Percentiles rank a stretch among this genome's conserved stretches.
Conservation (phyloP, 2,329 filamentous ascomycete genomes). For the Geosmithia putterillii region DNA sequence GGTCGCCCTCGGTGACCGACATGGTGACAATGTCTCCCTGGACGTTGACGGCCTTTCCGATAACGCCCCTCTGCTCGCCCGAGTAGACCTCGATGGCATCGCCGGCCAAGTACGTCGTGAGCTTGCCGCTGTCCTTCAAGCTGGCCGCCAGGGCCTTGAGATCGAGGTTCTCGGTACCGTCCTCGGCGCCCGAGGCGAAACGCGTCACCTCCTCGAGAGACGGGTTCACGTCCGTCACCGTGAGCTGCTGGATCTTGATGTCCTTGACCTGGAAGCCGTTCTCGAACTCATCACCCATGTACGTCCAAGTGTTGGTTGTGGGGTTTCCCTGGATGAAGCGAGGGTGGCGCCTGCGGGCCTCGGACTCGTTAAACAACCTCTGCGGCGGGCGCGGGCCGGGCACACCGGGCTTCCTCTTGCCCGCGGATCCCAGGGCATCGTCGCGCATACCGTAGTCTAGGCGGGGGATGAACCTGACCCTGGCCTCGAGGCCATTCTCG, state of each 20-base stretch:
- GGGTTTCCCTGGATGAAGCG: conserved; percentile 51
- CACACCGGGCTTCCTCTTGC: conserved; percentile 59
- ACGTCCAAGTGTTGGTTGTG: conserved; percentile 71
- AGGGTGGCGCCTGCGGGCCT: conserved; percentile 80
- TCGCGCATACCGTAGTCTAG: conserved; percentile 86
- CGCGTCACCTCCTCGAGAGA: conserved; percentile 91
- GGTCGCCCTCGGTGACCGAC: conserved; percentile 68
- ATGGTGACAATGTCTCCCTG: conserved; percentile 88
- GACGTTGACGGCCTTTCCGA: conserved; percentile 75
- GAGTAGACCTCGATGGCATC: conserved; percentile 96
- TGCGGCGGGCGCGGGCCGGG: conserved; percentile 66
- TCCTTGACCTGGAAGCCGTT: conserved; percentile 92
- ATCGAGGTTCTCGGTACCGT: conserved; percentile 89
- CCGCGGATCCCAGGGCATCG: conserved; percentile 44
- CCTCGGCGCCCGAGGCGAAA: conserved; percentile 78
- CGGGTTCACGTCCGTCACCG: conserved; percentile 84
- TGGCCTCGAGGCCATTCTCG: conserved; percentile 80
- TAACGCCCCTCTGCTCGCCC: conserved; percentile 85
- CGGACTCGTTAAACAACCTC: conserved; percentile 81
- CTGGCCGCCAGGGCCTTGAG: conserved; percentile 82
- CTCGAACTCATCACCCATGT: conserved; percentile 79
- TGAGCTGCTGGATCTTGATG: conserved; percentile 76
- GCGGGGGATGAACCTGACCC: conserved; percentile 77
- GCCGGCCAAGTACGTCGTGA: conserved; percentile 78
- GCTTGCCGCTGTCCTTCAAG: conserved; percentile 70